phyloP scores from a whole-genome alignment of 2,329 filamentous ascomycete species.

The Aspergillus nomiae region DNA sequence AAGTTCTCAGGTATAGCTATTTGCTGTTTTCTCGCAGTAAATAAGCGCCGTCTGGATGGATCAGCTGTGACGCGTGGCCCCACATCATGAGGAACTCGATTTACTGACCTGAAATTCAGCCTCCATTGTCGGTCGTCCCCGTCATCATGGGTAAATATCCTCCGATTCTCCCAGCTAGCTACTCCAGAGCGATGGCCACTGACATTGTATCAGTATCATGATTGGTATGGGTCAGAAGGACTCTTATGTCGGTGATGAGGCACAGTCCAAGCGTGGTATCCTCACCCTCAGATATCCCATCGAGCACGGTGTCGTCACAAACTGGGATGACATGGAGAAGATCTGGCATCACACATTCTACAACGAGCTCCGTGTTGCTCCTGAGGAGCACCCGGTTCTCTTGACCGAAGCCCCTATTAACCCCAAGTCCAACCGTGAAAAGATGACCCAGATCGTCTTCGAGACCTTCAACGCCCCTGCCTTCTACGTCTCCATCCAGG shows the following conservation, averaged over 20 bases:
- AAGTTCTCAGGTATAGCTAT: neutral
- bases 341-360: constrained; percentile 99
- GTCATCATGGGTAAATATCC: constrained; percentile 93
- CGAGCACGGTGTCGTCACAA: constrained; percentile 99
- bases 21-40: neutral
- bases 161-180: constrained; percentile 7
- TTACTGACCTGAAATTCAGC: constrained; percentile 57
- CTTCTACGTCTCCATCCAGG: constrained; percentile 99
- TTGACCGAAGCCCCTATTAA: constrained; percentile 99
- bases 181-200: constrained; percentile 18
- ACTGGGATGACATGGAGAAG: constrained; percentile 99
- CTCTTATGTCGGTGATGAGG: constrained; percentile 99
- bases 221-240: constrained; percentile 99
- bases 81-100: neutral
- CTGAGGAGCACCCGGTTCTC: constrained; percentile 99
- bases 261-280: constrained; percentile 99
- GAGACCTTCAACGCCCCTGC: constrained; percentile 99
- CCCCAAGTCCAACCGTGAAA: constrained; percentile 99
- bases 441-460: constrained; percentile 99
- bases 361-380: constrained; percentile 99
- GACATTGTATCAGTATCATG: constrained; percentile 79
- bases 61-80: neutral
- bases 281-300: constrained; percentile 99
- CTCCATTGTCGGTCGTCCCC: constrained; percentile 98
- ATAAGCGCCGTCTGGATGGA: neutral